Conservation (phyloP, 495 filamentous ascomycete species). For the Parathielavia hyrcaniae region DNA sequence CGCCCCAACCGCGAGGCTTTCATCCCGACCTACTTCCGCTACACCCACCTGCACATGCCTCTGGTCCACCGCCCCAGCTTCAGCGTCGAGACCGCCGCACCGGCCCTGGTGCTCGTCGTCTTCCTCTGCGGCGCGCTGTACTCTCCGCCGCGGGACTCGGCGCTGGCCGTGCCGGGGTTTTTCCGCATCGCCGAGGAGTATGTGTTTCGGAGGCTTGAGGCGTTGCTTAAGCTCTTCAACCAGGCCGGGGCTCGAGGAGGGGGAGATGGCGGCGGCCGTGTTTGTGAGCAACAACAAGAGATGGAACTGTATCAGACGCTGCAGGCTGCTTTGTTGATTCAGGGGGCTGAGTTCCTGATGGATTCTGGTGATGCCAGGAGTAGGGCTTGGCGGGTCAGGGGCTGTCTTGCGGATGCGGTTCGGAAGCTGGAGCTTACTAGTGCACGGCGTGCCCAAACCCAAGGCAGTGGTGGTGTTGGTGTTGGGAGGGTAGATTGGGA, state of each 20-base stretch:
- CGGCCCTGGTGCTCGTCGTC: background rate
- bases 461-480: background rate
- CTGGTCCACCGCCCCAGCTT: constrained; percentile 16
- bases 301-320: constrained; percentile 7
- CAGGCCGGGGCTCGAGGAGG: too few species aligned
- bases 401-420: constrained; percentile 6
- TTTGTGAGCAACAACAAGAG: background rate
- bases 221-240: background rate
- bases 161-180: background rate
- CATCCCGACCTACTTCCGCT: constrained; percentile 12
- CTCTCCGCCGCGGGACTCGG: constrained; percentile 2
- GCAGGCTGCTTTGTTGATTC: constrained; percentile 16
- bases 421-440: constrained; percentile 6
- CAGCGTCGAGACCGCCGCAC: background rate
- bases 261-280: background rate
- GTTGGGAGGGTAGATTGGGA: background rate
- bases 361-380: background rate
- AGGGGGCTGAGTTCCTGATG: constrained; percentile 9
- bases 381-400: background rate
- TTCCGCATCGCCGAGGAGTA: constrained; percentile 7
- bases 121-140: constrained; percentile 7
- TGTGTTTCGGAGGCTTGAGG: constrained; percentile 3
- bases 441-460: background rate
- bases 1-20: constrained; percentile 14
- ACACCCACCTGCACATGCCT: constrained; percentile 13